Evolutionary conservation across 306 rosid genomes (phyloP).

Genomic region (Trichosanthes cucumerina): DNA sequence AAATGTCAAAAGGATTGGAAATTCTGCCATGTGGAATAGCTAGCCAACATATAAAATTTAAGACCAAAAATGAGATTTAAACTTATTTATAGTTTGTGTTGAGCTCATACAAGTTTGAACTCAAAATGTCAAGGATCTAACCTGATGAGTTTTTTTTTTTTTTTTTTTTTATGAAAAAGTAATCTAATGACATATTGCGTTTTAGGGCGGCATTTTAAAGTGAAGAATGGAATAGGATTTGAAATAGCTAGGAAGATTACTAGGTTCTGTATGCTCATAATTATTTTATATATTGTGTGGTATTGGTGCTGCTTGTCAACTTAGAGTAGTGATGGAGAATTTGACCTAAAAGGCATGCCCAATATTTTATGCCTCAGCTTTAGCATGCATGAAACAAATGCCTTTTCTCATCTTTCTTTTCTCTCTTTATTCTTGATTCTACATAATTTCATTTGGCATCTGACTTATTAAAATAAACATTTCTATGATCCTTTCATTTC

Average conservation of each 20-base stretch:
- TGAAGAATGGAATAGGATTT: not conserved
- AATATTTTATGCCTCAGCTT: slow-evolving; percentile 4
- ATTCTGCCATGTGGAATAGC: no score
- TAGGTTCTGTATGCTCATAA: slow-evolving; percentile 2
- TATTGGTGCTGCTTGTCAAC: slow-evolving; percentile 7
- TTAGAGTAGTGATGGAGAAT: not conserved
- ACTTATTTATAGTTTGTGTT: not conserved
- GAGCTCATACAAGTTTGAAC: not conserved
- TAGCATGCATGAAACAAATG: slow-evolving; percentile 2
- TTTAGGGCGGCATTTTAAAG: not conserved
- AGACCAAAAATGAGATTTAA: not conserved
- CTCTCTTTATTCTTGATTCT: not conserved
- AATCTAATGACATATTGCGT: not conserved
- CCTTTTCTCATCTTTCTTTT: not conserved
- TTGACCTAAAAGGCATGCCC: not conserved
- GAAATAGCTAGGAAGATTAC: not conserved
- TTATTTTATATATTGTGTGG: not conserved
- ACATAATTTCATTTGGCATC: not conserved
- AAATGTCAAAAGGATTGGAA: not conserved
- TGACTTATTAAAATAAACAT: not conserved
- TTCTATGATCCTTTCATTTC: not conserved
- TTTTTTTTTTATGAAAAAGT: no score
- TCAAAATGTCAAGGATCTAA: not conserved
- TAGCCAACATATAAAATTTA: no score
- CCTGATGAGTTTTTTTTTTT: no score